Evolutionary conservation across 129 eudicot species (phyloP), one percentile per base, ranked within the genome.

Genomic region (Pseudognaphalium luteoalbum): DNA sequence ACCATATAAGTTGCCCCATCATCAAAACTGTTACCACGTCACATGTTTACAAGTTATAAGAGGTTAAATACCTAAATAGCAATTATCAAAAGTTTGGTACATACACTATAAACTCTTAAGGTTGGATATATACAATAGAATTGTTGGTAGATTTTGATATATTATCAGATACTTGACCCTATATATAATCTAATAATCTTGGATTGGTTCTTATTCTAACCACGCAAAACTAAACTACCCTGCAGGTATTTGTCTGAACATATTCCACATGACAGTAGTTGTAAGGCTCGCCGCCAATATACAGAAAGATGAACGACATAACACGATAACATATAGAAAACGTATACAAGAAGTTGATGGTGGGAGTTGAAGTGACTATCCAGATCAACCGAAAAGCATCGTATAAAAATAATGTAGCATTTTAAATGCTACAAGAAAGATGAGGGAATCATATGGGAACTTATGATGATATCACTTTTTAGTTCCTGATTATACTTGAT

Each of bases 231-330:
- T 42, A 68, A 22, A 77, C 60, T 70, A 51, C 37, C 61, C 22
- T 63, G 71, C 73, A 79, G 78, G 82, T 60, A 70, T 25, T 25
- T 25, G 28, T 25, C 28, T 25, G 28, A 25, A 25, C 58, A 39
- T 25, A 42, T 70, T 21, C 35, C 6, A 14, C 37, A 54, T 56
- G 74, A 76, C 58, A 52, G 42, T 33, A 70, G 52, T 60, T 60
- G 56, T 5, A 58, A 77, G 75, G 47, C 21, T 41, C 52, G 41
- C 42, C 52, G 41, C 42, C 28, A 57, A 60, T 41, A 28, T 60
- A 63, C 68, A 77, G 59, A 58, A 68, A 77, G 62, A 52, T 70
- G 20, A 39, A 73, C 2, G 50, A 66, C 47, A 54, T 73, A 66
- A 73, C 78, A 65, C 50, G 15, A 29, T 47, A 54, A 66, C 61